Percentiles rank a stretch among this genome's conserved stretches.
Evolutionary conservation across 257 asterid species (phyloP).

Genomic region (Jacaranda mimosifolia): DNA sequence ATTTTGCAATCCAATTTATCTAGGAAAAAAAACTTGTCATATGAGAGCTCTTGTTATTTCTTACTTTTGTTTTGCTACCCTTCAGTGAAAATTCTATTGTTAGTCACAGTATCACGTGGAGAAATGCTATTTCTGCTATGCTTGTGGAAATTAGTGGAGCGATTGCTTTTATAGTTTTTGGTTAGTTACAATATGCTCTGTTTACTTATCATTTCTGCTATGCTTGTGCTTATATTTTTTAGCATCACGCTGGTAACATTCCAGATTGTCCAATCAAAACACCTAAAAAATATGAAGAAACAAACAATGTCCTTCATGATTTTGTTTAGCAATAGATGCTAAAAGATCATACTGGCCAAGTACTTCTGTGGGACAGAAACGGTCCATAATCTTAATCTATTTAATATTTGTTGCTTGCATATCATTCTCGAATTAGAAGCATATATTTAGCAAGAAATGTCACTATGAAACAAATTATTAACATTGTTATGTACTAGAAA

Average conservation of each 20-base stretch:
- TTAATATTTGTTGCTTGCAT: not conserved
- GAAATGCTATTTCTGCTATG: slow-evolving; percentile 64
- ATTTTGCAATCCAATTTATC: not conserved
- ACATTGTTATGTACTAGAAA: not conserved
- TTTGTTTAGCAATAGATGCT: not conserved
- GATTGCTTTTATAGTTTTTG: slow-evolving; percentile 80
- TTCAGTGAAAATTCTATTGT: slow-evolving; percentile 88
- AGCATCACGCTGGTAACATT: not conserved
- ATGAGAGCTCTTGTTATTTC: slow-evolving; percentile 10
- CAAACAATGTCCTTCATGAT: not conserved
- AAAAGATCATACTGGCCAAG: not conserved
- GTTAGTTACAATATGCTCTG: slow-evolving; percentile 50
- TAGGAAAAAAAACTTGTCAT: slow-evolving; percentile 18
- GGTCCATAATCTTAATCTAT: not conserved
- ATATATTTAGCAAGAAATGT: not conserved
- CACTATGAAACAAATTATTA: not conserved
- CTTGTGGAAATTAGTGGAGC: slow-evolving; percentile 78
- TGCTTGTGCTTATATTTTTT: not conserved
- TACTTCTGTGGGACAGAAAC: not conserved
- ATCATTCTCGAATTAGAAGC: not conserved
- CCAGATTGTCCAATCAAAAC: not conserved
- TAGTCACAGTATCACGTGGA: slow-evolving; percentile 85
- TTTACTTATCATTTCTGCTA: slow-evolving; percentile 9
- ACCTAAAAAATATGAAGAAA: not conserved
- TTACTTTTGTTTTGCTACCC: slow-evolving; percentile 8